Base-by-base conservation (phyloP, 177 flowering plant genomes). In the Tripterygium wilfordii region DNA sequence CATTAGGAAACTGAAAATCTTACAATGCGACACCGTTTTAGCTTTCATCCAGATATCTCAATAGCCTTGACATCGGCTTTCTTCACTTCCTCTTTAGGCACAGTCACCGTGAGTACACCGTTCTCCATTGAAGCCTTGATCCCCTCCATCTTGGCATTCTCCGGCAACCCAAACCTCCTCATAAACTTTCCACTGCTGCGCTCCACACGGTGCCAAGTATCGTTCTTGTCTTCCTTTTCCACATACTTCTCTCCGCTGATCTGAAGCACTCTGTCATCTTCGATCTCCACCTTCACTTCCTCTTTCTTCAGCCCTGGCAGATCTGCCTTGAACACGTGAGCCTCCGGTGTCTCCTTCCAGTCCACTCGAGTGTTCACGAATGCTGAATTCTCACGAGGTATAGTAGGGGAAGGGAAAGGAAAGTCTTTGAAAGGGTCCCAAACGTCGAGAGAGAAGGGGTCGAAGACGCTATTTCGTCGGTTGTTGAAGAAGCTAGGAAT, bases 121-220 rank as follows among this genome's bases (percentile, higher is more conserved):
- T 62, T 60, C 38, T 48, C 65, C 66, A 62, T 38, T 5, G 54
- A n/a, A 5, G 73, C 73, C 60, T 60, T 68, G 17, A 68, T 63
- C 10, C 49, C 36, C 15, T 60, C 63, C 30, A 53, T 20, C 58
- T 65, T 65, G 0, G 64, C 67, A 33, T 65, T 65, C 45, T 61
- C 75, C n/a, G 71, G 75, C 54, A 70, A 26, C 36, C 56, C 10
- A 42, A 70, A 66, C 51, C 71, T 48, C 56, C 75, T 51, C 19
- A 43, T 13, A 45, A 70, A 70, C 52, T 45, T 53, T 8, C 71
- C 75, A 14, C 56, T 28, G 50, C 63, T 58, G 18, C 75, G 29
- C 63, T 70, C 66, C 0, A 62, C 18, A 6, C 66, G 62, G 22
- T 62, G 66, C 70, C 70, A 62, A 36, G 50, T 66, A 10, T 66